These are phyloP conservation scores for Populus hybrid DNA, from an alignment of 441 rosid genomes.

Conservation along the genomic window DNA sequence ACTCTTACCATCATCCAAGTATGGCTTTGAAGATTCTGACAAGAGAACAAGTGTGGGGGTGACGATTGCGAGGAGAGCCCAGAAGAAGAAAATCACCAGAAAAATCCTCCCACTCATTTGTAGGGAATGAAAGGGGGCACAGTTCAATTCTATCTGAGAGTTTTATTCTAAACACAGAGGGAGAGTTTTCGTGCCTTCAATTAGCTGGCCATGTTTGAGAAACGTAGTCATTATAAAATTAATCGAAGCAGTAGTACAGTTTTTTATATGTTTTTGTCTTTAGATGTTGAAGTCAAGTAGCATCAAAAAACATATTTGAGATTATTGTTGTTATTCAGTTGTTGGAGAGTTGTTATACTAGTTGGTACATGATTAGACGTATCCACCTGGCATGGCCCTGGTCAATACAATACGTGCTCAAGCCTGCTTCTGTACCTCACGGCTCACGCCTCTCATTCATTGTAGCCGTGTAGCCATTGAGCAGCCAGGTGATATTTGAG, in stretches of 20 bases:
- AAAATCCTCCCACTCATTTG: conserved; percentile 69
- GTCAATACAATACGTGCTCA: conserved; percentile 17
- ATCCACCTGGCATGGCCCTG: conserved; percentile 27
- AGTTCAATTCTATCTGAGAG: neutral
- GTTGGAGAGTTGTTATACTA: conserved; percentile 46
- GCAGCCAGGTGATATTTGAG: neutral
- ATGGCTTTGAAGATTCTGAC: conserved; percentile 61
- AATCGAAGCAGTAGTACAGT: neutral
- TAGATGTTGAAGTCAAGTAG: conserved; percentile 13
- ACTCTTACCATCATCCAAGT: conserved; percentile 32
- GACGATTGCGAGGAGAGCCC: conserved; percentile 82
- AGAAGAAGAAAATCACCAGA: conserved; percentile 77
- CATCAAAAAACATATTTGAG: conserved; percentile 1
- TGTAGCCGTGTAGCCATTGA: neutral
- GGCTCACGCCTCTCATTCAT: neutral
- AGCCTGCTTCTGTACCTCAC: neutral
- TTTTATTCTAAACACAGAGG: neutral
- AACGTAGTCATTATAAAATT: conserved; percentile 15
- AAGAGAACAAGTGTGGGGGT: conserved; percentile 74
- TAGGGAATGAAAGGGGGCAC: conserved; percentile 4
- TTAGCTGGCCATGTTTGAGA: conserved; percentile 56
- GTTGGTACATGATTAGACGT: conserved; percentile 31
- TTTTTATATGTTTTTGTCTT: conserved; percentile 8
- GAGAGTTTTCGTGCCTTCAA: neutral
- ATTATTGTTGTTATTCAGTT: conserved; percentile 33